phyloP scores from a whole-genome alignment of 1,139 yeast genomes.

The Geotrichum candidum region DNA sequence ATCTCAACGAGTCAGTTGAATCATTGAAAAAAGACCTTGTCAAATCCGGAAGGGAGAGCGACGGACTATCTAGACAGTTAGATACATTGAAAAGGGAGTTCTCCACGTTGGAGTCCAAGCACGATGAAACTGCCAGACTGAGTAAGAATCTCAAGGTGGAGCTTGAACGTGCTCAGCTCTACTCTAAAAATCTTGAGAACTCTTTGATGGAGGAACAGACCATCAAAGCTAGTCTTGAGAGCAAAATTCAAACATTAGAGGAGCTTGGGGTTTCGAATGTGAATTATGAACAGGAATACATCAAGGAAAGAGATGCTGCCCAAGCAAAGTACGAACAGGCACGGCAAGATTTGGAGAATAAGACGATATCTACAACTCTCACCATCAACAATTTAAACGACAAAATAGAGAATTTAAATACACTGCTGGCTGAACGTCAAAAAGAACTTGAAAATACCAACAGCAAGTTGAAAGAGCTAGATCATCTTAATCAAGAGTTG shows the following conservation, averaged over 20 bases:
- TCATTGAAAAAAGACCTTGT: constrained; percentile 49
- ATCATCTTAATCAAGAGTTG: constrained; percentile 12
- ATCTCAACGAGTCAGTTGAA: constrained; percentile 21
- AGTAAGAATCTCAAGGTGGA: constrained; percentile 25
- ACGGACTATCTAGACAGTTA: constrained; percentile 49
- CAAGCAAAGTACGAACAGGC: not conserved
- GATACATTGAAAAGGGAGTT: constrained; percentile 43
- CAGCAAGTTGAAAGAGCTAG: constrained; percentile 15
- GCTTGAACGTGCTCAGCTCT: constrained; percentile 34
- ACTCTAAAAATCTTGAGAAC: constrained; percentile 38
- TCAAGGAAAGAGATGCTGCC: not conserved
- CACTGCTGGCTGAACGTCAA: constrained; percentile 27
- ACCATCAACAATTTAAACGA: constrained; percentile 13
- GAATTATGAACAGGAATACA: not conserved
- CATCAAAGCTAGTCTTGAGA: constrained; percentile 27
- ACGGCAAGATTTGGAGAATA: not conserved
- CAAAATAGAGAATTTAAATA: constrained; percentile 46
- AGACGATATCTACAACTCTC: not conserved
- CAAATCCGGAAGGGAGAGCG: constrained; percentile 61
- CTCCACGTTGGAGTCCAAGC: constrained; percentile 44
- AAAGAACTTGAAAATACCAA: constrained; percentile 22
- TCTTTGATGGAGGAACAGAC: constrained; percentile 34
- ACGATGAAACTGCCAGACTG: constrained; percentile 25
- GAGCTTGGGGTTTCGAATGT: not conserved
- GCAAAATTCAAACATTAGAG: constrained; percentile 1